Evolutionary conservation across 106 monocot genomes (phyloP), one percentile per base, ranked within the genome.

Genomic region (Phalaenopsis equestris): DNA sequence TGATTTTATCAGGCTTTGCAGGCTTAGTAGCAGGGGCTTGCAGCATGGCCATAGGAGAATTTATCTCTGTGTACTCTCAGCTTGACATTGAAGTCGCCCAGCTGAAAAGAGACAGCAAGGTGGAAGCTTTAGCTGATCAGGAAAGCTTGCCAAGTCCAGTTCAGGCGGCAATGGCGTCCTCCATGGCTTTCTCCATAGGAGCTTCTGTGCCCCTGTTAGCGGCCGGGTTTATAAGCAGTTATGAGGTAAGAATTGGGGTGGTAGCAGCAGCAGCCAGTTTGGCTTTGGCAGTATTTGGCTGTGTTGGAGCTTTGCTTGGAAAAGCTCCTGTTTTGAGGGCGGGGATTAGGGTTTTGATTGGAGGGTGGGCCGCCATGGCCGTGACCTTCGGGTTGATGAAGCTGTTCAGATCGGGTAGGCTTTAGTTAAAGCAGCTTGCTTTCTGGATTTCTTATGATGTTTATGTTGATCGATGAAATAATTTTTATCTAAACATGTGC

Each of bases 21-120:
- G 89, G 87, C 11, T 83, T 94, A 12, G 84, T 94, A 7, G 94
- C 89, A 11, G 94, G 91, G 5, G 94, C 94, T 0, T 91, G 89
- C 82, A 91, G 91, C 86, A 94, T 94, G 94, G 94, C 89, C 18
- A 91, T 91, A 42, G 94, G 94, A 15, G 94, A 94, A 82, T 94
- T 85, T 78, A 91, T 94, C 15, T 94, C 91, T 2, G 94, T 94
- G 10, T 82, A 83, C 76, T 84, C 89, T 19, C 94, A 94, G 86
- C 42, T 81, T 72, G 94, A 94, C 57, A 86, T 89, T 5, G 91
- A 91, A 79, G 42, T 80, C n/a, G 84, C 88, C 3, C 82, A 91
- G 72, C 45, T 82, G 78, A 83, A 80, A 58, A 77, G 90, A 74
- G 79, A 76, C 72, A 16, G 18, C 64, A 67, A 21, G 75, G 10